A percentile compares a stretch with the other conserved stretches of the same genome.
phyloP scores from a whole-genome alignment of 768 basidiomycete genomes.

The Sarcodon sp. region DNA sequence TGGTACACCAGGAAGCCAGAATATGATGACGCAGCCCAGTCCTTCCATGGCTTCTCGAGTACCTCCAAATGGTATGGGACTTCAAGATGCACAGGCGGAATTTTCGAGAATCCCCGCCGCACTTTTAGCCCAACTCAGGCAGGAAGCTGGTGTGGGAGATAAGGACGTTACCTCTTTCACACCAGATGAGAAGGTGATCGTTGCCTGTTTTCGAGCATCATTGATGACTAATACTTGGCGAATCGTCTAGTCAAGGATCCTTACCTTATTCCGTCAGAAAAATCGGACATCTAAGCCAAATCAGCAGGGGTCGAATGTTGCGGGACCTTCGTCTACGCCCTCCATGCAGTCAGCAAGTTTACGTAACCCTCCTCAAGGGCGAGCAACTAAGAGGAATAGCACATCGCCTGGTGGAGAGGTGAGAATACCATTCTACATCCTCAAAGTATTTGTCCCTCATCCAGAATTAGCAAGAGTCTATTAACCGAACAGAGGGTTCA shows the following conservation, averaged over 20 bases:
- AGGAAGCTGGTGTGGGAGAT: constrained; percentile 29
- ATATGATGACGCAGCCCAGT: constrained; percentile 38
- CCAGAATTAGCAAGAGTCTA: not conserved
- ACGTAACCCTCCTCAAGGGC: constrained; percentile 23
- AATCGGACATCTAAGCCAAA: constrained; percentile 13
- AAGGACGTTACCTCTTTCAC: constrained; percentile 33
- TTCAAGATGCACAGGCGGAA: constrained; percentile 24
- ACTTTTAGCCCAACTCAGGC: constrained; percentile 21
- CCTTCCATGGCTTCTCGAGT: constrained; percentile 42
- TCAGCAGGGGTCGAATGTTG: constrained; percentile 37
- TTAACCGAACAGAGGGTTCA: constrained; percentile 14
- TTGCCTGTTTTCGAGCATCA: constrained; percentile 22
- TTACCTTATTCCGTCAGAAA: constrained; percentile 4
- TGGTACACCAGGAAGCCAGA: constrained; percentile 29
- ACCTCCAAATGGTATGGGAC: constrained; percentile 17
- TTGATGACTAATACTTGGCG: constrained; percentile 16
- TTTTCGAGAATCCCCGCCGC: constrained; percentile 24
- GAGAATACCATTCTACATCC: constrained; percentile 3
- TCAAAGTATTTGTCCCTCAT: not conserved
- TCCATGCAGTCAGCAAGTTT: constrained; percentile 14
- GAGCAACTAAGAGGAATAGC: constrained; percentile 18
- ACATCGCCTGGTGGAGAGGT: constrained; percentile 23
- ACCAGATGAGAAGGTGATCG: constrained; percentile 45
- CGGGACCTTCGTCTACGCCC: constrained; percentile 14
- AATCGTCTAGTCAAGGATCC: not conserved